A percentile compares a stretch with the other conserved stretches of the same genome.
phyloP scores from a whole-genome alignment of 2,329 filamentous ascomycete species.

The Tolypocladium inflatum region DNA sequence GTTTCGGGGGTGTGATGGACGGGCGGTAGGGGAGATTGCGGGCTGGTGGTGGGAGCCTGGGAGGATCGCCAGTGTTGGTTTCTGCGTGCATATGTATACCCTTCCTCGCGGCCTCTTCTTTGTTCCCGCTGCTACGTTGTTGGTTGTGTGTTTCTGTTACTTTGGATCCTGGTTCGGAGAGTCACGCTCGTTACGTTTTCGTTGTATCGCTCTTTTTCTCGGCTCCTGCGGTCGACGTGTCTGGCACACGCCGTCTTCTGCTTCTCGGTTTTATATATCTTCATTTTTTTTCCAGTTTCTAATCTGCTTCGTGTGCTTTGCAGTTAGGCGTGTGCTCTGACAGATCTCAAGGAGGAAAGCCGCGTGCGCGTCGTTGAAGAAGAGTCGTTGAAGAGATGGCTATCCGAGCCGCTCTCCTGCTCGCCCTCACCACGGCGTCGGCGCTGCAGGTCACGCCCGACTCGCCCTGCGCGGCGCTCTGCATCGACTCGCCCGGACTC shows the following conservation, averaged over 20 bases:
- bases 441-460: conserved; percentile 42
- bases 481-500: conserved; percentile 25
- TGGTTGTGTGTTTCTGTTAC: background rate
- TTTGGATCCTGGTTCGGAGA: background rate
- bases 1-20: background rate
- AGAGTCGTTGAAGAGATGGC: background rate
- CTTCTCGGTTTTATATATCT: background rate
- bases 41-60: background rate
- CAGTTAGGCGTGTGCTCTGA: background rate
- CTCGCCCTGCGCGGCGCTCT: conserved; percentile 44
- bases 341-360: background rate
- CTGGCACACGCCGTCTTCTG: background rate
- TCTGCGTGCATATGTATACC: background rate
- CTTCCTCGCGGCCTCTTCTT: background rate
- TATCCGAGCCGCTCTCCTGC: background rate
- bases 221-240: background rate
- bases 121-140: background rate
- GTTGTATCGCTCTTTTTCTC: background rate
- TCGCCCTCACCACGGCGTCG: conserved; percentile 10
- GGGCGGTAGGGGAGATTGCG: background rate
- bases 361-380: too few species aligned
- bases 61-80: background rate
- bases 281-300: fast-evolving
- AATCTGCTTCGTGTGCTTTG: background rate
- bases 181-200: background rate